A percentile compares a stretch with the other conserved stretches of the same genome.
Evolutionary conservation across 106 monocot genomes (phyloP).

Genomic region (Acorus calamus): DNA sequence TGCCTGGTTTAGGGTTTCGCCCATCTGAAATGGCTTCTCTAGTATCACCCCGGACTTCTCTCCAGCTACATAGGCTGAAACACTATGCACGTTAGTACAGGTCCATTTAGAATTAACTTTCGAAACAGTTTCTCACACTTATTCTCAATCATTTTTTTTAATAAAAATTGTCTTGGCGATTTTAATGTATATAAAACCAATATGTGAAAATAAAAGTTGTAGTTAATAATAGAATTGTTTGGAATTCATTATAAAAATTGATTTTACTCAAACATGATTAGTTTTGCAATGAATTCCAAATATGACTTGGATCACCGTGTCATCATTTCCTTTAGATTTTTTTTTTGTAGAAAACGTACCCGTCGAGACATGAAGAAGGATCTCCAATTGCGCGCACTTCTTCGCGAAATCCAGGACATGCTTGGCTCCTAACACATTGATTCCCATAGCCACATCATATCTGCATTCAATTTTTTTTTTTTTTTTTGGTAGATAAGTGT

Average conservation of each 20-base stretch:
- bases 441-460: constrained; percentile 16
- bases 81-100: not conserved
- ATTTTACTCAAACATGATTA: too few relatives aligned
- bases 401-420: constrained; percentile 16
- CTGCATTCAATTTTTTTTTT: constrained; percentile 1
- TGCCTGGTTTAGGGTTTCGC: constrained; percentile 31
- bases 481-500: too few relatives aligned
- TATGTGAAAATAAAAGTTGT: not conserved
- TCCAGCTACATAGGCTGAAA: constrained; percentile 59
- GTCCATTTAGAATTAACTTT: too few relatives aligned
- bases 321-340: too few relatives aligned
- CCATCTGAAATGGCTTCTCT: constrained; percentile 40
- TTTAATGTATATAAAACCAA: too few relatives aligned
- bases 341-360: constrained; percentile 1
- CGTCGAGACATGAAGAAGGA: constrained; percentile 24
- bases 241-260: too few relatives aligned
- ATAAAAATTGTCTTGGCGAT: too few relatives aligned
- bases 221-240: not conserved
- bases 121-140: too few relatives aligned
- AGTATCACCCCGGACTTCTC: constrained; percentile 32
- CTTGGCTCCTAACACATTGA: constrained; percentile 22
- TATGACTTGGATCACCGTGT: too few relatives aligned
- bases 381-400: constrained; percentile 10
- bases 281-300: too few relatives aligned
- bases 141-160: too few relatives aligned